phyloP scores from a whole-genome alignment of 2,329 filamentous ascomycete species.

The Colletotrichum sp. region DNA sequence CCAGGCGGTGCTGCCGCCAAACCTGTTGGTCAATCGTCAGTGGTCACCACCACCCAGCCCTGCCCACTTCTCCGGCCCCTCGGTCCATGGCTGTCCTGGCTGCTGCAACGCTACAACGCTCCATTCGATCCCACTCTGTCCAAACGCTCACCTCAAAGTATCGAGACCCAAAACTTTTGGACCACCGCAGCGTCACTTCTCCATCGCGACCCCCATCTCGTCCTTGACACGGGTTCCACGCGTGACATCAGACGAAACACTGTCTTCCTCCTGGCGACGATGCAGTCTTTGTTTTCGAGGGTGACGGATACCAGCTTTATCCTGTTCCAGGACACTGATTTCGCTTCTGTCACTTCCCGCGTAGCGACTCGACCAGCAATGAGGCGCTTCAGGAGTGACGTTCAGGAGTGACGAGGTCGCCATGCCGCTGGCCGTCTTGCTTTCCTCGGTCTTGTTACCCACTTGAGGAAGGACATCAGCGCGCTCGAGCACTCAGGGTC shows the following conservation, averaged over 20 bases:
- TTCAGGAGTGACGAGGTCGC: not conserved
- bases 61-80: not conserved
- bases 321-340: not conserved
- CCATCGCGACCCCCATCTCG: not conserved
- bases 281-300: not conserved
- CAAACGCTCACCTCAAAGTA: not conserved
- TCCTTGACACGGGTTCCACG: not conserved
- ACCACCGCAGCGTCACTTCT: not conserved
- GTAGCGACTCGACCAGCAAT: not conserved
- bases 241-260: slow-evolving; percentile 17
- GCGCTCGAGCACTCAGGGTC: not conserved
- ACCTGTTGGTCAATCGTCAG: not conserved
- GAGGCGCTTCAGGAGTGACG: not conserved
- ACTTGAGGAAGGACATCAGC: not conserved
- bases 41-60: not conserved
- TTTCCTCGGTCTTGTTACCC: not conserved
- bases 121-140: not conserved
- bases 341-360: not conserved
- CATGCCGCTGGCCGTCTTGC: slow-evolving; percentile 4
- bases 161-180: not conserved
- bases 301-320: not conserved
- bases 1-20: slow-evolving; percentile 1
- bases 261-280: not conserved
- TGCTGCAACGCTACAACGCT: not conserved
- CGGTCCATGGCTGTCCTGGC: not conserved